Conservation (phyloP, 768 basidiomycete species). For the Chlorophyllum brunneum region DNA sequence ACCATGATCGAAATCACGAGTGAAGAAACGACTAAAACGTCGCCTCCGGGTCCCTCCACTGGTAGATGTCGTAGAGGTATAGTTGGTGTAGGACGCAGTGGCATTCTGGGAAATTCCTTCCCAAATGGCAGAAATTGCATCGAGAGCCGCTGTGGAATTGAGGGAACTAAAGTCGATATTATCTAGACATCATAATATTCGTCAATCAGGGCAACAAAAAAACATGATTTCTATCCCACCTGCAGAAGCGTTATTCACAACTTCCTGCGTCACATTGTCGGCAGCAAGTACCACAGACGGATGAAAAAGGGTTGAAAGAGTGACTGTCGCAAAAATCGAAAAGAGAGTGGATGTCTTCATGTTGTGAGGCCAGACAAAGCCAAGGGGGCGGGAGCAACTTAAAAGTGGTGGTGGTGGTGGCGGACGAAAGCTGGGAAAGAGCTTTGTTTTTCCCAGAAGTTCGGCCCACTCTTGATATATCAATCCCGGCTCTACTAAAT, state of each 20-base stretch:
- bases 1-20: neutral
- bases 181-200: no score
- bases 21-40: neutral
- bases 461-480: no score
- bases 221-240: no score
- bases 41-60: slow-evolving; percentile 15
- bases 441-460: no score
- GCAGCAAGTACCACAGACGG: slow-evolving; percentile 18
- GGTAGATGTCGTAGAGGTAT: slow-evolving; percentile 14
- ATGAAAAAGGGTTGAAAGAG: slow-evolving; percentile 11
- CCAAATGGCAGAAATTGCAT: slow-evolving; percentile 22
- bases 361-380: slow-evolving; percentile 19
- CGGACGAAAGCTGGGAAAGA: no score
- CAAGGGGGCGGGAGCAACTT: neutral
- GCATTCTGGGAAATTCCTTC: slow-evolving; percentile 4
- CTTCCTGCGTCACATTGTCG: slow-evolving; percentile 18
- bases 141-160: slow-evolving; percentile 18
- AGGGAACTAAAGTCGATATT: slow-evolving; percentile 27
- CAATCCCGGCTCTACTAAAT: no score
- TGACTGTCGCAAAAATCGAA: slow-evolving; percentile 16
- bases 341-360: slow-evolving; percentile 30
- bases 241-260: slow-evolving; percentile 24
- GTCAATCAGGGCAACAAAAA: slow-evolving; percentile 1
- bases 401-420: neutral
- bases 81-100: slow-evolving; percentile 7